These are phyloP conservation scores for Kwoniella pini DNA, from an alignment of 768 basidiomycete species.

Conservation along the genomic window DNA sequence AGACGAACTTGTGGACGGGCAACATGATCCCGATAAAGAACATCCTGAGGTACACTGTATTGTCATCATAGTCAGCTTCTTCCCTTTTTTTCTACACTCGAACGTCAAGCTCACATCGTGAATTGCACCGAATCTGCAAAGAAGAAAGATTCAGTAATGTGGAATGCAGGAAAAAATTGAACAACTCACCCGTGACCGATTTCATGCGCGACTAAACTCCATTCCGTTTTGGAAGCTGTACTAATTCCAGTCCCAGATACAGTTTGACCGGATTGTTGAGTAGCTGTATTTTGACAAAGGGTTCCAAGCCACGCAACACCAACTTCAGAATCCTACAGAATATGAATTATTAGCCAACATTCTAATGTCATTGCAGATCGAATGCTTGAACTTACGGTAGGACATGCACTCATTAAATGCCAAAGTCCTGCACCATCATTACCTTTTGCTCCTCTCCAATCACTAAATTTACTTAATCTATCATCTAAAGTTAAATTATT, in stretches of 20 bases:
- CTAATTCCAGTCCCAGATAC: conserved; percentile 83
- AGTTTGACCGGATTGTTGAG: conserved; percentile 55
- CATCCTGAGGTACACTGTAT: conserved; percentile 69
- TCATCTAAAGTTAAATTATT: conserved; percentile 63
- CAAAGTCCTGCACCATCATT: conserved; percentile 77
- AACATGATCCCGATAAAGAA: conserved; percentile 63
- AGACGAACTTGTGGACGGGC: conserved; percentile 63
- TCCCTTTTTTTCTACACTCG: background rate
- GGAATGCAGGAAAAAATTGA: background rate
- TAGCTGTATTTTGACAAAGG: conserved; percentile 62
- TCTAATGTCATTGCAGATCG: background rate
- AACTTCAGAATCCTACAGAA: conserved; percentile 45
- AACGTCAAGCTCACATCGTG: conserved; percentile 41
- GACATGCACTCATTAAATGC: conserved; percentile 73
- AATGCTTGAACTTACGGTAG: conserved; percentile 25
- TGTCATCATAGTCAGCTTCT: too few relatives aligned
- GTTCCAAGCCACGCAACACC: conserved; percentile 88
- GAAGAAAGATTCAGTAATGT: too few relatives aligned
- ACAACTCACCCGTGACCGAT: conserved; percentile 46
- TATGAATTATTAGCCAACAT: background rate
- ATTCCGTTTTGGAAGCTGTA: conserved; percentile 70
- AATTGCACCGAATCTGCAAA: conserved; percentile 81
- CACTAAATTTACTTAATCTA: conserved; percentile 74
- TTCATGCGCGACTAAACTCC: conserved; percentile 52
- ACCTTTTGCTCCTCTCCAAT: conserved; percentile 75